Evolutionary conservation across 2,329 filamentous ascomycete species (phyloP).

Genomic region (Setomelanomma holmii): DNA sequence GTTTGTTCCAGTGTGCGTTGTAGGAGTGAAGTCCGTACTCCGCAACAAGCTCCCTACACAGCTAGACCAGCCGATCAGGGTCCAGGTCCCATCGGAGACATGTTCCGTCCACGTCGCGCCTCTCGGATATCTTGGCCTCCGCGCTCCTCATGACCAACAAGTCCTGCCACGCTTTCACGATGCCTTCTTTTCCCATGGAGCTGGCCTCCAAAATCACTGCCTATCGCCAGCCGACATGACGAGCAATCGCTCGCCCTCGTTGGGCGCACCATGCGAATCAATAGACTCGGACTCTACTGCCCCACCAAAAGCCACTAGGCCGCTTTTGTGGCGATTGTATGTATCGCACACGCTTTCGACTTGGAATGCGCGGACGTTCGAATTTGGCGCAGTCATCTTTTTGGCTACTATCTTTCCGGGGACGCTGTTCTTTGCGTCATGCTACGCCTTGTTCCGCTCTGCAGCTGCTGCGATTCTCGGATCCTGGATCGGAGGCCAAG

Average conservation of each 20-base stretch:
- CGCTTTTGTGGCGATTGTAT: constrained; percentile 49
- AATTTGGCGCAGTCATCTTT: constrained; percentile 60
- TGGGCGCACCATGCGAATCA: constrained; percentile 5
- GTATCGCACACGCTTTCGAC: constrained; percentile 57
- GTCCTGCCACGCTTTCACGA: not conserved
- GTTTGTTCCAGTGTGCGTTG: too few species aligned
- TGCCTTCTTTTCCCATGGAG: constrained; percentile 7
- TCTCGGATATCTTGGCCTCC: constrained; percentile 9
- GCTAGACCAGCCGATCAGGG: constrained; percentile 2
- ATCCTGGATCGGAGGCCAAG: constrained; percentile 63
- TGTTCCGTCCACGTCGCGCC: not conserved
- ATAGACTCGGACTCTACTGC: not conserved
- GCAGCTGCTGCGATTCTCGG: constrained; percentile 65
- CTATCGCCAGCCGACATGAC: constrained; percentile 3
- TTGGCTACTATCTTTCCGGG: constrained; percentile 55
- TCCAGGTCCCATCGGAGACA: not conserved
- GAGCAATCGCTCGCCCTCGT: not conserved
- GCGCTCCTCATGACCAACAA: constrained; percentile 21
- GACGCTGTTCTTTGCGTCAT: constrained; percentile 70
- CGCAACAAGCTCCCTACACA: not conserved
- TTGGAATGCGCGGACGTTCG: constrained; percentile 59
- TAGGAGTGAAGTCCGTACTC: not conserved
- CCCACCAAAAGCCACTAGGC: constrained; percentile 12
- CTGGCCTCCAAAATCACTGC: not conserved
- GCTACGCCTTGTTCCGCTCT: constrained; percentile 71